A percentile compares a stretch with the other conserved stretches of the same genome.
Conservation (phyloP, 192 early-diverging fungal genomes). For the Podila minutissima region DNA sequence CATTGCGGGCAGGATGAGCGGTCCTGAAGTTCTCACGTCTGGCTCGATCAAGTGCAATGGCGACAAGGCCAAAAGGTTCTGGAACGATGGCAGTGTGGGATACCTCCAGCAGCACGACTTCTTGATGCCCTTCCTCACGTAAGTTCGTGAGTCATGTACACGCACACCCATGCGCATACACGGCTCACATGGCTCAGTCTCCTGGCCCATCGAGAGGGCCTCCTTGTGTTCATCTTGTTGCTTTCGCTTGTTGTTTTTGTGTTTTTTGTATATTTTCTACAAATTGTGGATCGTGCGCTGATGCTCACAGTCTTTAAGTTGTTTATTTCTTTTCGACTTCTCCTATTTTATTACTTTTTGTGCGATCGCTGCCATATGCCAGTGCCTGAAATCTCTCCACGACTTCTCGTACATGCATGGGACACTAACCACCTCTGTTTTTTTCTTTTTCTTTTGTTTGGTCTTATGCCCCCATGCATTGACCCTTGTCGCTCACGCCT, state of each 20-base stretch:
- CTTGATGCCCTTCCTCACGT: constrained; percentile 50
- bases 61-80: constrained; percentile 44
- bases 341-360: too few species aligned
- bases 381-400: too few species aligned
- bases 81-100: constrained; percentile 51
- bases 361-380: too few species aligned
- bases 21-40: constrained; percentile 51
- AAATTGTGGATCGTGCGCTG: neutral
- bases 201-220: too few species aligned
- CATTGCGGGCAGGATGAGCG: constrained; percentile 70
- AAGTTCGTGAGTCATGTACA: neutral
- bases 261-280: neutral
- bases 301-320: too few species aligned
- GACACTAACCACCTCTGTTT: too few species aligned
- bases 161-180: neutral
- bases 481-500: neutral
- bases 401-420: too few species aligned
- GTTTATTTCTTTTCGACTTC: too few species aligned
- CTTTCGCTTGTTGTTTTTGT: too few species aligned
- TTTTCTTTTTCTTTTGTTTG: too few species aligned
- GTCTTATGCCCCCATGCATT: too few species aligned
- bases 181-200: too few species aligned
- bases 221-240: neutral
- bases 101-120: constrained; percentile 51
- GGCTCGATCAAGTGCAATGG: constrained; percentile 63